Base-by-base conservation (phyloP, 768 basidiomycete species). In the Suillus variegatus region DNA sequence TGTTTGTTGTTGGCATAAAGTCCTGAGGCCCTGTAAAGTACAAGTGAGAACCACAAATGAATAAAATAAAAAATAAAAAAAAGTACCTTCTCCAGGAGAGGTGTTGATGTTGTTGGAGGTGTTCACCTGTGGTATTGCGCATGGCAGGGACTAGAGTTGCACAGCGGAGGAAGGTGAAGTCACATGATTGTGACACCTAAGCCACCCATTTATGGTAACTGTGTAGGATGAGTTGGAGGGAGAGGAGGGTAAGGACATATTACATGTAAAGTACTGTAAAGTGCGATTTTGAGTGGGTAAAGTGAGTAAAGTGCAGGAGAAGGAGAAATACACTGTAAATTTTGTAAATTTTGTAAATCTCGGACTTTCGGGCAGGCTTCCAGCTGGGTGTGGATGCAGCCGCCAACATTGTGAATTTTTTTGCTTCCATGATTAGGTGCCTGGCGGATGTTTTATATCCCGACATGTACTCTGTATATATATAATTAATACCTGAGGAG, bases 311-410 rank as follows among this genome's bases (percentile, higher is more conserved):
- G 51, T 10, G 16, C 8, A 6, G 51, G 28, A 52, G 16, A 18
- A 10, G 28, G 51, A 52, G 51, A 52, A 52, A 52, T 52, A 52
- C 51, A 52, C 51, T 4, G 51, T 52, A 52, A 52, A 52, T 52
- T 32, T 51, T 51, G 49, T 51, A 51, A 51, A 51, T 51, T 51
- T 52, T 52, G 51, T 52, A 52, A 52, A 52, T 52, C 2, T 32
- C 8, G 3, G n/a, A 22, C 46, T 47, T 47, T 10, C 8, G 20
- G 41, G 14, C 14, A 41, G 41, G 41, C 40, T 41, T 13, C 13
- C 40, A 28, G 28, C 3, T 28, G 28, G 28, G 28, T 41, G 13
- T 10, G 14, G 14, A 41, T 41, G 40, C 6, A 16, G 6, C 41
- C 41, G 1, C 28, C 6, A 32, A 32, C 32, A 32, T 32, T 5